These are phyloP conservation scores for Fusarium chuoi DNA, from an alignment of 2,329 filamentous ascomycete genomes.

Conservation along the genomic window DNA sequence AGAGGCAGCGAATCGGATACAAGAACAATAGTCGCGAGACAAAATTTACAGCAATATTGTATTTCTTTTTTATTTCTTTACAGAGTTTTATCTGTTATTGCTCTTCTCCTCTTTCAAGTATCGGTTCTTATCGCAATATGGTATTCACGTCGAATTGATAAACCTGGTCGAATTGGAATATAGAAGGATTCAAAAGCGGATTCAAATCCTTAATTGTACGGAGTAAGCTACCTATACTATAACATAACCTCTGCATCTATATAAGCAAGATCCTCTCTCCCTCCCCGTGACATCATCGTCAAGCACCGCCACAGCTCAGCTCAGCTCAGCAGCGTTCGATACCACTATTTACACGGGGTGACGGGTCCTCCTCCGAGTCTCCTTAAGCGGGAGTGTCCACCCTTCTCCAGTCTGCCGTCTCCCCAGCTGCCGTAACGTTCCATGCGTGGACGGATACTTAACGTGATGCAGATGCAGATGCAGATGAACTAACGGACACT, in stretches of 20 bases:
- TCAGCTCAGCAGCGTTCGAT: neutral
- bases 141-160: neutral
- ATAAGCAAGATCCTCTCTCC: neutral
- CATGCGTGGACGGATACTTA: neutral
- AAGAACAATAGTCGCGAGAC: constrained; percentile 13
- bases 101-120: neutral
- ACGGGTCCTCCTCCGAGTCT: constrained; percentile 1
- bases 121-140: neutral
- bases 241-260: neutral
- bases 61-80: neutral
- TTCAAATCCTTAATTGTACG: neutral
- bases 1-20: neutral
- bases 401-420: neutral
- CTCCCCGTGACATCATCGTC: neutral
- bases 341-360: neutral
- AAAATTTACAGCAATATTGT: neutral
- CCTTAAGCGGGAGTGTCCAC: neutral
- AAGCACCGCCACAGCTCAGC: neutral
- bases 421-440: neutral
- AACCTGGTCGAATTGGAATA: neutral
- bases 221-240: neutral
- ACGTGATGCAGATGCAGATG: neutral
- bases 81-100: neutral
- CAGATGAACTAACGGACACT: neutral
- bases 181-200: neutral